These are phyloP conservation scores for Sporothrix brasiliensis DNA, from an alignment of 2,329 filamentous ascomycete species.

Conservation along the genomic window DNA sequence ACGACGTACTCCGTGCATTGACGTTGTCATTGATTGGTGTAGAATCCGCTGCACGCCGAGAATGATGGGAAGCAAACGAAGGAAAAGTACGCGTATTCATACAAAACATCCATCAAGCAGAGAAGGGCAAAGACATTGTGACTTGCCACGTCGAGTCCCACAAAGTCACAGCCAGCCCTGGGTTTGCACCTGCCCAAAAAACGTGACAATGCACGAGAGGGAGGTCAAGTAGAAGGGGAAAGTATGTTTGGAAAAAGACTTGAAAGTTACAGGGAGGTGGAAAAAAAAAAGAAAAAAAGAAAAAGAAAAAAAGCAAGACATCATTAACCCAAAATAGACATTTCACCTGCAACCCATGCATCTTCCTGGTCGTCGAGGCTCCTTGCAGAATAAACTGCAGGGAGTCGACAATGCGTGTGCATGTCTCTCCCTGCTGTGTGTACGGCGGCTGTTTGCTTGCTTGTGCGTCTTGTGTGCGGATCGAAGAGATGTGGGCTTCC, in stretches of 20 bases:
- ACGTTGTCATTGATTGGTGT: slow-evolving; percentile 8
- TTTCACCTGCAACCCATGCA: not conserved
- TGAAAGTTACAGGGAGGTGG: not conserved
- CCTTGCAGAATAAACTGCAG: slow-evolving; percentile 20
- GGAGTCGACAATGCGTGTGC: not conserved
- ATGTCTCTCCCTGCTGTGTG: slow-evolving; percentile 16
- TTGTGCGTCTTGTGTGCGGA: not conserved
- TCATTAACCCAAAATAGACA: slow-evolving; percentile 24
- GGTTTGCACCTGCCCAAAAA: not conserved
- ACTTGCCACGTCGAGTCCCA: slow-evolving; percentile 10
- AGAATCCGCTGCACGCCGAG: slow-evolving; percentile 9
- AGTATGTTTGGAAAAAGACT: not conserved
- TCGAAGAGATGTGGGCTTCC: not conserved
- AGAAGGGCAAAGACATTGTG: slow-evolving; percentile 10
- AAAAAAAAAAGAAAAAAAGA: not conserved
- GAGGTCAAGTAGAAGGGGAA: not conserved
- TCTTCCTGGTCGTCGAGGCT: slow-evolving; percentile 15
- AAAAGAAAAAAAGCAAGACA: not conserved
- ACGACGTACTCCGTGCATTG: not conserved
- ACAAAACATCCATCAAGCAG: not conserved
- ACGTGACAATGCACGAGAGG: slow-evolving; percentile 16
- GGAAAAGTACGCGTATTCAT: not conserved
- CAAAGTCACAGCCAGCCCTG: too few species aligned
- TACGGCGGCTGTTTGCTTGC: not conserved
- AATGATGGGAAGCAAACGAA: not conserved